Evolutionary conservation across 1,284 basidiomycete genomes (phyloP).

Genomic region (Ceratobasidium theobromae): DNA sequence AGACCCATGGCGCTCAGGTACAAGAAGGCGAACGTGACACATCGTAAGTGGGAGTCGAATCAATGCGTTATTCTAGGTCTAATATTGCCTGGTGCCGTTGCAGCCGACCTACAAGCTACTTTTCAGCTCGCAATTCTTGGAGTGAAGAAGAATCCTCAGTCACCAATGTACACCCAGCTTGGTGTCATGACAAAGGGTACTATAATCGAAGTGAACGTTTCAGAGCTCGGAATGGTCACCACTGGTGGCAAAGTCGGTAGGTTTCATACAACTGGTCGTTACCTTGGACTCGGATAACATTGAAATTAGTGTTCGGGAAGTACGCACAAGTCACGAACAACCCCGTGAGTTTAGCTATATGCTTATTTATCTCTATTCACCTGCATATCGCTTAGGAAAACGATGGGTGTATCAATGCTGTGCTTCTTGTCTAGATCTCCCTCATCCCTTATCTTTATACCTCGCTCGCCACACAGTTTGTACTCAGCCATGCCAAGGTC

Average conservation of each 20-base stretch:
- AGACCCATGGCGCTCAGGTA: slow-evolving; percentile 96
- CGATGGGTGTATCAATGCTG: slow-evolving; percentile 94
- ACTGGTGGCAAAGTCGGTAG: slow-evolving; percentile 90
- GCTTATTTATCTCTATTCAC: slow-evolving; percentile 27
- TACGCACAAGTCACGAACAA: slow-evolving; percentile 98
- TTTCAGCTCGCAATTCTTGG: slow-evolving; percentile 98
- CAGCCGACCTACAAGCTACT: slow-evolving; percentile 95
- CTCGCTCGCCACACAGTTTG: slow-evolving; percentile 9
- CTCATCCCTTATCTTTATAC: neutral
- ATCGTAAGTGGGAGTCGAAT: slow-evolving; percentile 66
- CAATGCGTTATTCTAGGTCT: slow-evolving; percentile 5
- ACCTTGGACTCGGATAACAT: neutral
- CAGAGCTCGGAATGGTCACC: slow-evolving; percentile 97
- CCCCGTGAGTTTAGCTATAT: slow-evolving; percentile 47
- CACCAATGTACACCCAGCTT: slow-evolving; percentile 93
- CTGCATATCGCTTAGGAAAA: slow-evolving; percentile 56
- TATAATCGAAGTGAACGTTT: slow-evolving; percentile 97
- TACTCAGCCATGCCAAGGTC: neutral
- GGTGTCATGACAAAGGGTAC: slow-evolving; percentile 99
- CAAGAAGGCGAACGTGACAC: slow-evolving; percentile 98
- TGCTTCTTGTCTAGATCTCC: slow-evolving; percentile 64
- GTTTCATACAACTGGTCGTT: slow-evolving; percentile 39
- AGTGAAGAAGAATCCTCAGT: slow-evolving; percentile 99
- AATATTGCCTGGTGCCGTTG: slow-evolving; percentile 29
- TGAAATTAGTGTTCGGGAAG: slow-evolving; percentile 74